Evolutionary conservation across 148 eudicot species (phyloP).

Genomic region (Heliosperma pusillum): DNA sequence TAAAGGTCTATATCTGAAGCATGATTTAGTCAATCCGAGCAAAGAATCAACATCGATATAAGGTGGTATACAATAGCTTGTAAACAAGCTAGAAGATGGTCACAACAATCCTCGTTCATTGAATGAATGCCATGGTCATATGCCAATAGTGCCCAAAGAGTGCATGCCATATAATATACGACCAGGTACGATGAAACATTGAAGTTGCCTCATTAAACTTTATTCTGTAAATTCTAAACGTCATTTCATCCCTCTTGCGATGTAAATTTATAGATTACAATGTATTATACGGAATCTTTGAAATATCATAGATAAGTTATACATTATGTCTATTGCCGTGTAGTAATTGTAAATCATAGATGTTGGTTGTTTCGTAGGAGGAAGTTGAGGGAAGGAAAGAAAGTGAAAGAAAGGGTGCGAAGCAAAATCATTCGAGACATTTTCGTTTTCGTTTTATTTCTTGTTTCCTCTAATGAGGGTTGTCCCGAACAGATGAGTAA

Average conservation of each 20-base stretch:
- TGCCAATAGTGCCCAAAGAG: not conserved
- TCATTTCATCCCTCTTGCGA: not conserved
- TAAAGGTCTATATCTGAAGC: constrained; percentile 21
- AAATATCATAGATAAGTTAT: not conserved
- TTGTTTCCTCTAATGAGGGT: too few species aligned
- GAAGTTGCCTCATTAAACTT: not conserved
- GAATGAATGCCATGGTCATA: not conserved
- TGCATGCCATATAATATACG: not conserved
- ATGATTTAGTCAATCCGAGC: not conserved
- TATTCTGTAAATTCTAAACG: not conserved
- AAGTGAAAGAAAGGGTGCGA: too few species aligned
- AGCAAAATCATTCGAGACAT: too few species aligned
- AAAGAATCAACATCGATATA: not conserved
- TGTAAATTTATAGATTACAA: not conserved
- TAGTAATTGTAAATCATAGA: too few species aligned
- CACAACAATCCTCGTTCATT: not conserved
- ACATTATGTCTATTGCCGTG: too few species aligned
- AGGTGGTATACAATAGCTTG: not conserved
- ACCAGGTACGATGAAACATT: not conserved
- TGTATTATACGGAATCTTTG: not conserved
- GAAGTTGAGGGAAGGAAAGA: too few species aligned
- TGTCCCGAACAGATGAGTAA: too few species aligned
- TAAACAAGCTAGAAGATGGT: constrained; percentile 1
- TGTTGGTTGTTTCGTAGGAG: too few species aligned
- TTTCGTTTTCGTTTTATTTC: too few species aligned